Evolutionary conservation across 805 yeast species (phyloP).

Genomic region (Hermanozyma aechmeae): DNA sequence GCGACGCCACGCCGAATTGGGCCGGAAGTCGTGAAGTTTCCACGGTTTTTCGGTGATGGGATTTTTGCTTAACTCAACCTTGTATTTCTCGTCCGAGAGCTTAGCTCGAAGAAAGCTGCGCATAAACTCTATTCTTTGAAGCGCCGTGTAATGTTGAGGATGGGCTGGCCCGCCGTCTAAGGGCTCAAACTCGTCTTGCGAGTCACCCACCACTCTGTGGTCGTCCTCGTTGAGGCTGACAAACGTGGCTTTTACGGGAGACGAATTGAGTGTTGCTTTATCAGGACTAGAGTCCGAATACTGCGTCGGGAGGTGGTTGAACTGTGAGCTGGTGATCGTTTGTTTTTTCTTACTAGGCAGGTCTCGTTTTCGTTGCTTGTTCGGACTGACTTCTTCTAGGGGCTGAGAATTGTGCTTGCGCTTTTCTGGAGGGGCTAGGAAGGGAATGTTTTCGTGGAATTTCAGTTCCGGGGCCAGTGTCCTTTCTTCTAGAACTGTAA

Average conservation of each 20-base stretch:
- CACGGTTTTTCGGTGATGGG: slow-evolving; percentile 30
- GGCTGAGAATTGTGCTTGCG: too few relatives aligned
- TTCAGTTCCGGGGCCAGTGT: too few relatives aligned
- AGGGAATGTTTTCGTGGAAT: too few relatives aligned
- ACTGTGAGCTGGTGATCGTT: slow-evolving; percentile 10
- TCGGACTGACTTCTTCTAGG: too few relatives aligned
- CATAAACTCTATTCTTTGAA: slow-evolving; percentile 23
- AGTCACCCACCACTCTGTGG: slow-evolving; percentile 7
- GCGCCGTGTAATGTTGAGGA: slow-evolving; percentile 17
- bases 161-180: slow-evolving; percentile 1
- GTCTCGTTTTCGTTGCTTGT: too few relatives aligned
- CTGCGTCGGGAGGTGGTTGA: slow-evolving; percentile 12
- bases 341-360: too few relatives aligned
- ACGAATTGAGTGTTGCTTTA: not conserved
- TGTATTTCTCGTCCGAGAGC: slow-evolving; percentile 11
- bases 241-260: slow-evolving; percentile 1
- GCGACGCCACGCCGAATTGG: slow-evolving; percentile 16
- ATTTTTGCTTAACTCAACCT: slow-evolving; percentile 17
- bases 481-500: too few relatives aligned
- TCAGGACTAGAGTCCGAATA: slow-evolving; percentile 7
- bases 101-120: slow-evolving; percentile 15
- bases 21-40: slow-evolving; percentile 27
- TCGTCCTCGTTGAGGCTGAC: not conserved
- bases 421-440: too few relatives aligned
- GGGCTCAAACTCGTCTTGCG: slow-evolving; percentile 13